Evolutionary conservation across 306 rosid species (phyloP).

Genomic region (Styphnolobium japonicum): DNA sequence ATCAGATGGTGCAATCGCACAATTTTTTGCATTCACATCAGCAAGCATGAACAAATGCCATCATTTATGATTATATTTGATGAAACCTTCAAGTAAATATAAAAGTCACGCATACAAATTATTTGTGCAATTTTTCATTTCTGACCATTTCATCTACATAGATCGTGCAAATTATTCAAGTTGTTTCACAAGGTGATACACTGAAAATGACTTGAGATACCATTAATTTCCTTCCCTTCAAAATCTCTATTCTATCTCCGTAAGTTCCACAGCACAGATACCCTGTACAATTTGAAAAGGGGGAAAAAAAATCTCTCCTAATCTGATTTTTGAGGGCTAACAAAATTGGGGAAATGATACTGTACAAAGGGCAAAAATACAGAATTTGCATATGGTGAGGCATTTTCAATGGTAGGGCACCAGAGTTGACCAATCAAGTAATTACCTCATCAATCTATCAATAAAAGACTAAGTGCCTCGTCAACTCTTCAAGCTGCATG

Average conservation of each 20-base stretch:
- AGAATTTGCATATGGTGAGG: constrained; percentile 27
- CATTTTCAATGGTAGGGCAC: constrained; percentile 22
- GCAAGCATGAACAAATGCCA: no score
- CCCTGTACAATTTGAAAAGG: constrained; percentile 28
- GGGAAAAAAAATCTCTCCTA: constrained; percentile 30
- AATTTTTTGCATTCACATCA: no score
- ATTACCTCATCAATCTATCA: constrained; percentile 35
- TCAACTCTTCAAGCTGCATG: constrained; percentile 30
- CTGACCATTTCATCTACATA: no score
- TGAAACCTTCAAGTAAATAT: no score
- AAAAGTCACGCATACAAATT: no score
- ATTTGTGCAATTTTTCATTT: no score
- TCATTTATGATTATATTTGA: no score
- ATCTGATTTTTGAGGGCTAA: constrained; percentile 29
- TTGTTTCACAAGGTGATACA: background rate
- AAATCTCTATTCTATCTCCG: constrained; percentile 15
- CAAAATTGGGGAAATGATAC: constrained; percentile 61
- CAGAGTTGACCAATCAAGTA: constrained; percentile 1
- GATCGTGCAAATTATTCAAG: constrained; percentile 3
- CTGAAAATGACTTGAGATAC: background rate
- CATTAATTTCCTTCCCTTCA: constrained; percentile 29
- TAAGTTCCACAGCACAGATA: constrained; percentile 25
- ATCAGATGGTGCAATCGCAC: no score
- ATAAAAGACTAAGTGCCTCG: constrained; percentile 21
- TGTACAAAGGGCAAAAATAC: constrained; percentile 40